phyloP scores from a whole-genome alignment of 768 basidiomycete species.

The Auricularia heimuer region DNA sequence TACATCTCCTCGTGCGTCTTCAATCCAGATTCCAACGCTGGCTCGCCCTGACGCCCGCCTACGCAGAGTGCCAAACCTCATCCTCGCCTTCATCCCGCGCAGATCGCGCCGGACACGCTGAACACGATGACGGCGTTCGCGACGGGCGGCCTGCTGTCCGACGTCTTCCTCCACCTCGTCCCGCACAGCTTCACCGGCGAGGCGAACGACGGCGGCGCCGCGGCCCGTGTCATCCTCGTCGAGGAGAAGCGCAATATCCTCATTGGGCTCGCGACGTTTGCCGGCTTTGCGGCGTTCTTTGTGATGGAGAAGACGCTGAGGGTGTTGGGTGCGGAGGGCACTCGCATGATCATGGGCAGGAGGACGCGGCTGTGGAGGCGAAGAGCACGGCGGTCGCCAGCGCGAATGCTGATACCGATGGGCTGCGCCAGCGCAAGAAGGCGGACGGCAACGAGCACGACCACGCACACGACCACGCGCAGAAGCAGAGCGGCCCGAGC shows the following conservation, averaged over 20 bases:
- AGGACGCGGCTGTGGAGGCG: constrained; percentile 29
- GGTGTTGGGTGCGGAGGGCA: constrained; percentile 57
- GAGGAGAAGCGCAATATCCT: constrained; percentile 88
- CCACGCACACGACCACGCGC: constrained; percentile 12
- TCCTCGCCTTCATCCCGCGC: constrained; percentile 84
- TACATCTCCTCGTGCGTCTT: constrained; percentile 11
- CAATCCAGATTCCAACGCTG: too few species aligned
- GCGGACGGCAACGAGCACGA: constrained; percentile 8
- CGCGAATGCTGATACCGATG: constrained; percentile 29
- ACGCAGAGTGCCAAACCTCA: constrained; percentile 81
- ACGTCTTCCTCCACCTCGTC: constrained; percentile 86
- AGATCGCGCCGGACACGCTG: constrained; percentile 74
- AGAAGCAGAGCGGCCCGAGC: constrained; percentile 11
- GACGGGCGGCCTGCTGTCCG: constrained; percentile 86
- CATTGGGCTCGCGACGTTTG: constrained; percentile 74
- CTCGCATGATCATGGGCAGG: constrained; percentile 37
- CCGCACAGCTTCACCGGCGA: constrained; percentile 92
- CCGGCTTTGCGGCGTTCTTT: constrained; percentile 85
- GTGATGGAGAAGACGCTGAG: constrained; percentile 88
- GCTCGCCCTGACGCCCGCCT: constrained; percentile 6
- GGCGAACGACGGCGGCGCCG: constrained; percentile 50
- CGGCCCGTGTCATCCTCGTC: constrained; percentile 64
- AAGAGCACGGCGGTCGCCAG: constrained; percentile 40
- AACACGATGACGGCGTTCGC: constrained; percentile 95
- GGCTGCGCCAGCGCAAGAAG: constrained; percentile 37